Base-by-base conservation (phyloP, 164 flowering plant species). In the Vitis amurensis region DNA sequence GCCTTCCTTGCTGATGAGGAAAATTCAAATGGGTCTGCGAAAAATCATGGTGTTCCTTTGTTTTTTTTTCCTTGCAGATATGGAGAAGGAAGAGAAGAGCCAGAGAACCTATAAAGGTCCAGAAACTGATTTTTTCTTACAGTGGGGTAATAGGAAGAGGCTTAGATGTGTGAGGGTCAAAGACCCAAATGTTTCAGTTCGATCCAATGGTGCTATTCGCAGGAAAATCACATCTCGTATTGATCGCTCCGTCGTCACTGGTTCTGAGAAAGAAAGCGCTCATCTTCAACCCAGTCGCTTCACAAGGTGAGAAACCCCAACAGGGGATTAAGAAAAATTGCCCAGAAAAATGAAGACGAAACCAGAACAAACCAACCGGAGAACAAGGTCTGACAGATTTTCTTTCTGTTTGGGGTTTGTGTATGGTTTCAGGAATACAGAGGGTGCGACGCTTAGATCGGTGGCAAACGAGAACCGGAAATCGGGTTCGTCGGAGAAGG, bases 121-220 rank as follows among this genome's bases (percentile, higher is more conserved):
- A 48, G 86, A 74, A 69, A 74, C 83, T 15, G 85, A 80, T 49
- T 66, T 80, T 48, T 71, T 82, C 30, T 68, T 84, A 50, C 85
- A 80, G 78, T 84, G 87, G 87, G 87, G 87, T 13, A 80, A 73
- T 49, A 70, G 75, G 74, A 84, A 84, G 76, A 73, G 87, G 66
- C 71, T 78, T 2, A 71, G 85, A 76, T 77, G 87, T 64, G 79
- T 78, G 4, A 76, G 84, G 61, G 71, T 75, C 44, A 78, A 77
- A 51, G 74, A 78, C 67, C 74, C 73, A n/a, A 74, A 66, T 29
- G 57, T 67, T 55, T 61, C 72, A 16, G 30, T 11, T 3, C 73
- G 56, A 68, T 53, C 70, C 11, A 71, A 55, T 12, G 71, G 69
- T 30, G 61, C 68, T 11, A n/a, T 73, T 57, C 76, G 83, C 50